Evolutionary conservation across 805 yeast species (phyloP).

Genomic region (Soucietia sequanensis): DNA sequence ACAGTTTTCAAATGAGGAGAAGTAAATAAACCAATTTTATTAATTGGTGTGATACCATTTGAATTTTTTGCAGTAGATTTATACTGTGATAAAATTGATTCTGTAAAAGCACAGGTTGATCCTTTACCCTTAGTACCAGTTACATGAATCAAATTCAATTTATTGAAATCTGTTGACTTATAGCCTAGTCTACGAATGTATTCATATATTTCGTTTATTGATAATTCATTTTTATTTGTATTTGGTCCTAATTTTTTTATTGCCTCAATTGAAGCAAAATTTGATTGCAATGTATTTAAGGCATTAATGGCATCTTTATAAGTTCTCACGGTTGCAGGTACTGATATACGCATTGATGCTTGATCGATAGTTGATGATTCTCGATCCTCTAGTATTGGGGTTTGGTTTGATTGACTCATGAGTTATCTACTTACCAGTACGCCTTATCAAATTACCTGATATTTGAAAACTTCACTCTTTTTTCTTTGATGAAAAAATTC

Average conservation of each 20-base stretch:
- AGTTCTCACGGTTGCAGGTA: conserved; percentile 16
- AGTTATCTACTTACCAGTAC: not conserved
- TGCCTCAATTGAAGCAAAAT: conserved; percentile 86
- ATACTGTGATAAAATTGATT: conserved; percentile 74
- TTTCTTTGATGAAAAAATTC: no score
- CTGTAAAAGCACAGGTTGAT: conserved; percentile 92
- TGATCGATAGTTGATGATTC: no score
- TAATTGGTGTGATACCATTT: conserved; percentile 26
- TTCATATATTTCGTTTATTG: conserved; percentile 76
- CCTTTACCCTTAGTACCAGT: conserved; percentile 99
- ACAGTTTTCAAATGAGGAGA: conserved; percentile 95
- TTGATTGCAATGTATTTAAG: conserved; percentile 84
- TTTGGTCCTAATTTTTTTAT: conserved; percentile 64
- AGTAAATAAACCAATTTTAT: conserved; percentile 87
- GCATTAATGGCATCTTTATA: conserved; percentile 77
- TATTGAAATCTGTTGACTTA: conserved; percentile 62
- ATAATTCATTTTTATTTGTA: conserved; percentile 55
- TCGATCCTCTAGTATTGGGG: not conserved
- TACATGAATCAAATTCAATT: conserved; percentile 78
- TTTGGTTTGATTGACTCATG: not conserved
- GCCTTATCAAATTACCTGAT: no score
- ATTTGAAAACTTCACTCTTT: no score
- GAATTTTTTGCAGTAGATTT: conserved; percentile 15
- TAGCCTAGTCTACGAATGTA: conserved; percentile 41
- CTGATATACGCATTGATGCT: conserved; percentile 8